Conservation (phyloP, 2,329 filamentous ascomycete species). For the Neofusicoccum laricinum region DNA sequence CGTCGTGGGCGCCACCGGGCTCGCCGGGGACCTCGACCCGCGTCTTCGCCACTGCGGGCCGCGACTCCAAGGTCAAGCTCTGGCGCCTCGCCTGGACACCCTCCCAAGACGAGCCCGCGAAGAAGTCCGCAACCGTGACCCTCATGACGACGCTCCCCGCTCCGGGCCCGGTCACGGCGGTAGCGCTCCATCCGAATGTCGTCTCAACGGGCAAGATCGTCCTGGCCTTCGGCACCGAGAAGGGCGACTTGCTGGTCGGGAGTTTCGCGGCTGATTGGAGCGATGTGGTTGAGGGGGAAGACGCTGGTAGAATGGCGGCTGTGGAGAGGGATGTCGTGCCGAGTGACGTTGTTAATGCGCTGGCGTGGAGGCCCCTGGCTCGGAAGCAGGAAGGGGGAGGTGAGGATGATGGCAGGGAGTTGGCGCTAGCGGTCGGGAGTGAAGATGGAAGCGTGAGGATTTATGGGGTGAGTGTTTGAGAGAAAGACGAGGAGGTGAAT, state of each 20-base stretch:
- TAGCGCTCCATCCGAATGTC: slow-evolving; percentile 25
- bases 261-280: slow-evolving; percentile 13
- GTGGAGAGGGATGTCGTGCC: slow-evolving; percentile 22
- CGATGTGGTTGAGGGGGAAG: slow-evolving; percentile 21
- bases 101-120: neutral
- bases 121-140: neutral
- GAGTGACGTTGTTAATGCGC: slow-evolving; percentile 30
- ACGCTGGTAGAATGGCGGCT: slow-evolving; percentile 19
- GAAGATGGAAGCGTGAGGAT: slow-evolving; percentile 42
- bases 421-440: slow-evolving; percentile 39
- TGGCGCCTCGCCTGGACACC: slow-evolving; percentile 43
- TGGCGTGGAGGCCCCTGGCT: slow-evolving; percentile 31
- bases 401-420: neutral
- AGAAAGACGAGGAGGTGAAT: neutral
- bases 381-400: neutral
- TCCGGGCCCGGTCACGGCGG: slow-evolving; percentile 30
- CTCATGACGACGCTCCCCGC: slow-evolving; percentile 25
- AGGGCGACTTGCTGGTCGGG: slow-evolving; percentile 22
- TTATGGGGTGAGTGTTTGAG: slow-evolving; percentile 16
- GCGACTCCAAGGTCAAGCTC: slow-evolving; percentile 76
- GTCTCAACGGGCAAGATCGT: neutral
- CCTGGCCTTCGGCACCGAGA: slow-evolving; percentile 35
- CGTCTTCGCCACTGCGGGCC: slow-evolving; percentile 80
- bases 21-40: slow-evolving; percentile 25
- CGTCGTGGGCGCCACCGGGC: slow-evolving; percentile 74